These are phyloP conservation scores for Kodamaea anthophila DNA, from an alignment of 1,139 yeast genomes.

Conservation along the genomic window DNA sequence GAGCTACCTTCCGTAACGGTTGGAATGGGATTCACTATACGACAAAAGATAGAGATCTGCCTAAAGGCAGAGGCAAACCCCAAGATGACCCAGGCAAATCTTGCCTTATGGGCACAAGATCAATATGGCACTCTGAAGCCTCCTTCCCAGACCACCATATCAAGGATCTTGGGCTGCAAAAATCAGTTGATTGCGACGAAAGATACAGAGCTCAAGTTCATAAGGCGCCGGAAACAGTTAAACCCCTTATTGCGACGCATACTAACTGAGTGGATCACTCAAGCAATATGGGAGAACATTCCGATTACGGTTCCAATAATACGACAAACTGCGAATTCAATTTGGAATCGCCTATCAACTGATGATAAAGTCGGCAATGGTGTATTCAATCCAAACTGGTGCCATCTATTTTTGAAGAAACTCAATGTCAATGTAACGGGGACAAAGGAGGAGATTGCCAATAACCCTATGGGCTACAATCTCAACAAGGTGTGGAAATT, in stretches of 20 bases:
- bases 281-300: constrained; percentile 60
- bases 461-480: constrained; percentile 27
- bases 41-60: constrained; percentile 63
- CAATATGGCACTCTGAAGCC: constrained; percentile 46
- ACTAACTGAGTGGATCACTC: constrained; percentile 63
- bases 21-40: constrained; percentile 51
- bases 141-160: constrained; percentile 65
- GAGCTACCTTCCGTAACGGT: no score
- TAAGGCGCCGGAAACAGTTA: constrained; percentile 49
- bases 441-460: constrained; percentile 34
- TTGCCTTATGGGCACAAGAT: constrained; percentile 59
- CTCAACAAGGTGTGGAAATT: constrained; percentile 57
- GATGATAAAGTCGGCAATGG: constrained; percentile 57
- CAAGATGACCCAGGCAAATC: constrained; percentile 60
- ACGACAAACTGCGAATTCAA: constrained; percentile 57
- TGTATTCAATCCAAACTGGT: constrained; percentile 61
- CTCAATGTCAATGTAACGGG: constrained; percentile 49
- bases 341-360: constrained; percentile 56
- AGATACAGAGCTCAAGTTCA: constrained; percentile 50
- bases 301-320: constrained; percentile 61
- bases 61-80: constrained; percentile 62
- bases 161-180: constrained; percentile 53
- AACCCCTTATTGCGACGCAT: constrained; percentile 54
- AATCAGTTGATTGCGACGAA: constrained; percentile 53
- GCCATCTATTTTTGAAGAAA: constrained; percentile 50